phyloP scores from a whole-genome alignment of 2,329 filamentous ascomycete species.

The Botryotinia narcissicola region DNA sequence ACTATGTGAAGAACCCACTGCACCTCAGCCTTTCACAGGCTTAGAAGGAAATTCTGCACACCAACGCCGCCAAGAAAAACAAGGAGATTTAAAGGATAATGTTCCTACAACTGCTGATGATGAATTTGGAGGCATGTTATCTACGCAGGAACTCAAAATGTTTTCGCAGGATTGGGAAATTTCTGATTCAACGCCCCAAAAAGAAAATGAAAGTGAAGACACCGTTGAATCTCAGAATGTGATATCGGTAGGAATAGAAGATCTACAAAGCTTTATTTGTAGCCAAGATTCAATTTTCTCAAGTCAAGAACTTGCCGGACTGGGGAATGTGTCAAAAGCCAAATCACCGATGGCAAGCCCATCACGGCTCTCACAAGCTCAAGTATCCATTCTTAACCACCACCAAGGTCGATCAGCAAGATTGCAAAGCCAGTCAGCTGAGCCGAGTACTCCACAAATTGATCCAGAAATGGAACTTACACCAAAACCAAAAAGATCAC shows the following conservation, averaged over 20 bases:
- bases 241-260: neutral
- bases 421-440: neutral
- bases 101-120: neutral
- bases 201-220: neutral
- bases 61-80: neutral
- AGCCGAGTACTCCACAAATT: neutral
- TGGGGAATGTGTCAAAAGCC: neutral
- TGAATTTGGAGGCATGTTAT: constrained; percentile 27
- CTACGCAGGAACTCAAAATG: constrained; percentile 49
- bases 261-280: neutral
- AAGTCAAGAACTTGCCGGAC: neutral
- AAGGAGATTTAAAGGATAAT: neutral
- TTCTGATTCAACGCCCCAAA: neutral
- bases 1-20: constrained; percentile 43
- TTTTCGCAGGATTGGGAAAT: constrained; percentile 49
- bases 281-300: neutral
- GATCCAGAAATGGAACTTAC: neutral
- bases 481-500: constrained; percentile 6
- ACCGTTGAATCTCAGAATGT: neutral
- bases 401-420: neutral
- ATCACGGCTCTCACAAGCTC: neutral
- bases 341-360: neutral
- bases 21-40: neutral
- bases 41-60: neutral
- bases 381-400: too few relatives aligned